phyloP scores from a whole-genome alignment of 2,329 filamentous ascomycete species.

The Ceratocystiopsis sp. region DNA sequence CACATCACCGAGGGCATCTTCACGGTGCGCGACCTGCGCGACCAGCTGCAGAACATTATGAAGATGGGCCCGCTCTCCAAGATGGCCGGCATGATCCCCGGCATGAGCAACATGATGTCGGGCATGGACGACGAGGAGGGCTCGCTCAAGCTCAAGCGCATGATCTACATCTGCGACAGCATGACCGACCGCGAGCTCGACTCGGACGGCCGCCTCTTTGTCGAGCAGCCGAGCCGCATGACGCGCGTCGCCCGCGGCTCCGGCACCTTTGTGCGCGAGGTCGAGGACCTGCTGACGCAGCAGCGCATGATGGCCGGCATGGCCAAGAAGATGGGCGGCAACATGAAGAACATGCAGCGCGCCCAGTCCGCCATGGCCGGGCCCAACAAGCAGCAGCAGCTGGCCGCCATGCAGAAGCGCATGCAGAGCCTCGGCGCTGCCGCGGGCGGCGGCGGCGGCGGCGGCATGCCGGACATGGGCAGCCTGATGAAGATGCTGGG shows the following conservation, averaged over 20 bases:
- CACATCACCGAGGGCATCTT: slow-evolving; percentile 96
- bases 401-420: slow-evolving; percentile 94
- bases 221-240: slow-evolving; percentile 84
- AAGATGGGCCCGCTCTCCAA: slow-evolving; percentile 98
- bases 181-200: slow-evolving; percentile 97
- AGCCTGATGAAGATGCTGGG: slow-evolving; percentile 87
- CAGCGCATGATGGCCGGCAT: slow-evolving; percentile 98
- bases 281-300: slow-evolving; percentile 93
- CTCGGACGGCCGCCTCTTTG: slow-evolving; percentile 83
- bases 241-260: slow-evolving; percentile 79
- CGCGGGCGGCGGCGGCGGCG: slow-evolving; percentile 26
- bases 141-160: slow-evolving; percentile 80
- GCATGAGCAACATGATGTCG: slow-evolving; percentile 82
- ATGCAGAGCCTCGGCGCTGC: slow-evolving; percentile 81
- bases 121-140: slow-evolving; percentile 96
- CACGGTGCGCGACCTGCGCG: slow-evolving; percentile 80
- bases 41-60: slow-evolving; percentile 96
- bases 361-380: slow-evolving; percentile 84
- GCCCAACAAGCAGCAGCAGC: slow-evolving; percentile 79
- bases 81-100: slow-evolving; percentile 97
- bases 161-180: slow-evolving; percentile 97
- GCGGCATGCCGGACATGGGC: slow-evolving; percentile 59
- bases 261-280: slow-evolving; percentile 78
- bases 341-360: slow-evolving; percentile 94
- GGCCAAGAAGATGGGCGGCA: slow-evolving; percentile 97